Evolutionary conservation across 1,139 yeast species (phyloP).

Genomic region (Scheffersomyces stambukii): DNA sequence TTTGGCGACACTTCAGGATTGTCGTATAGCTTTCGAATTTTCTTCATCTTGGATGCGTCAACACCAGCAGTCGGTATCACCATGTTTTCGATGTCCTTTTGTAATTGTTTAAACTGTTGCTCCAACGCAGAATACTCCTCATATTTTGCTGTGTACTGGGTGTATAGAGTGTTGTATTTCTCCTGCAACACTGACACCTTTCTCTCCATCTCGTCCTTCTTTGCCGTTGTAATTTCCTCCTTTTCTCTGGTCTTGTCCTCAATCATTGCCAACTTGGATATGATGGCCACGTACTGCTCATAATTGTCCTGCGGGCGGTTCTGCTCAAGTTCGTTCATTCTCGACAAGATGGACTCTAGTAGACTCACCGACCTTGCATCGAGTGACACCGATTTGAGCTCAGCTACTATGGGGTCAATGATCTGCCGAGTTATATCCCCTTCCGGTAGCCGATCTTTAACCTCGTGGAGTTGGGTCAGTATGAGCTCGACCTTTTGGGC

Average conservation of each 20-base stretch:
- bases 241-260: constrained; percentile 1
- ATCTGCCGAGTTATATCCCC: constrained; percentile 17
- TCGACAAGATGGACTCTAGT: constrained; percentile 16
- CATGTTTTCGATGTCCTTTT: constrained; percentile 8
- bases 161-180: constrained; percentile 20
- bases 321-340: constrained; percentile 5
- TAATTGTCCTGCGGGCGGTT: neutral
- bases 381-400: constrained; percentile 20
- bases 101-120: constrained; percentile 20
- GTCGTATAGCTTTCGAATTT: constrained; percentile 29
- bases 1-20: constrained; percentile 15
- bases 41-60: constrained; percentile 13
- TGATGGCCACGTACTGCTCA: neutral
- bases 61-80: constrained; percentile 3
- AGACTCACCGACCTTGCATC: constrained; percentile 17
- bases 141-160: constrained; percentile 24
- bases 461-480: neutral
- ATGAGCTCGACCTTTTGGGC: neutral
- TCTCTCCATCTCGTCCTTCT: constrained; percentile 4
- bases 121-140: constrained; percentile 20
- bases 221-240: constrained; percentile 1
- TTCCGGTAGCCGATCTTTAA: constrained; percentile 10
- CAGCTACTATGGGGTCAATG: constrained; percentile 23
- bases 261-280: neutral
- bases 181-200: constrained; percentile 11